A percentile compares a stretch with the other conserved stretches of the same genome.
Evolutionary conservation across 768 basidiomycete species (phyloP).

Genomic region (Psilocybe subaeruginosa): DNA sequence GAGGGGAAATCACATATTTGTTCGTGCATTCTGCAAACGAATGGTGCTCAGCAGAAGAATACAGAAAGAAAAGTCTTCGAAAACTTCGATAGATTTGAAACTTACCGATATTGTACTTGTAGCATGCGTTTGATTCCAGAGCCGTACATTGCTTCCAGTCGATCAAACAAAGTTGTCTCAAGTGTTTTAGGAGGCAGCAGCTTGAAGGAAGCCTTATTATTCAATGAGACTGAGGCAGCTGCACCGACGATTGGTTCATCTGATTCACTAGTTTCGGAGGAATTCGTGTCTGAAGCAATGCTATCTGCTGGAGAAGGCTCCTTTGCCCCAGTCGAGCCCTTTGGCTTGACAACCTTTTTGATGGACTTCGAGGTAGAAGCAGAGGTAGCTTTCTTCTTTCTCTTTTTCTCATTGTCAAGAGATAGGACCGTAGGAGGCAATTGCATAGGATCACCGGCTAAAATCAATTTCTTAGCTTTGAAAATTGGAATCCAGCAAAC

Average conservation of each 20-base stretch:
- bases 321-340: background rate
- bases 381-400: constrained; percentile 6
- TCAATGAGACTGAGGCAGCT: constrained; percentile 17
- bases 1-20: constrained; percentile 89
- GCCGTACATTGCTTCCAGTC: constrained; percentile 90
- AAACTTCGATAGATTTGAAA: background rate
- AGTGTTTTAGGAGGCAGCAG: constrained; percentile 67
- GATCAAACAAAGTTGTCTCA: constrained; percentile 90
- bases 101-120: constrained; percentile 85
- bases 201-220: constrained; percentile 31
- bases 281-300: background rate
- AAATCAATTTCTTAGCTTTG: constrained; percentile 85
- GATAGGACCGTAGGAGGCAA: constrained; percentile 92
- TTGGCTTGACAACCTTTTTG: constrained; percentile 6
- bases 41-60: background rate
- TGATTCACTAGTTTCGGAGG: constrained; percentile 4
- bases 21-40: constrained; percentile 75
- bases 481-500: constrained; percentile 96
- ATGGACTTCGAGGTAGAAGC: background rate
- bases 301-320: constrained; percentile 1
- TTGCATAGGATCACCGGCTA: constrained; percentile 96
- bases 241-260: constrained; percentile 20
- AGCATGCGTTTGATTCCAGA: constrained; percentile 83
- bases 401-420: constrained; percentile 40
- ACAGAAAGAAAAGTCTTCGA: too few relatives aligned